Evolutionary conservation across 2,329 filamentous ascomycete species (phyloP).

Genomic region (Raffaelea deltoideospora): DNA sequence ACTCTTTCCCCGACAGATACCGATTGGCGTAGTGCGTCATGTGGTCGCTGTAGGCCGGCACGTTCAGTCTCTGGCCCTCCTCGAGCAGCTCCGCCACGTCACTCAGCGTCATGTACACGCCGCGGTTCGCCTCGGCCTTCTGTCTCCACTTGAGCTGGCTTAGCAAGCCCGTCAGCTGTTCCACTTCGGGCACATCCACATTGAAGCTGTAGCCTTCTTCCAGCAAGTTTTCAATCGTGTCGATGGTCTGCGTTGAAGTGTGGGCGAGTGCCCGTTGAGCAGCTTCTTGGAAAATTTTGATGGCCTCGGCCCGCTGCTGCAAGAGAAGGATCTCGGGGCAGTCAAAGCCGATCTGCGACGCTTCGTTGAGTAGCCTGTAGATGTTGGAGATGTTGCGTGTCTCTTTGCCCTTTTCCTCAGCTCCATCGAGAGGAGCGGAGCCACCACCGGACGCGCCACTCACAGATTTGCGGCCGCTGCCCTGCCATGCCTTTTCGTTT

Average conservation of each 20-base stretch:
- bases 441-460: conserved; percentile 33
- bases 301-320: conserved; percentile 70
- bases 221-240: conserved; percentile 78
- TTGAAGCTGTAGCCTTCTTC: conserved; percentile 82
- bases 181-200: conserved; percentile 79
- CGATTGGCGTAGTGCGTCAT: conserved; percentile 64
- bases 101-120: conserved; percentile 53
- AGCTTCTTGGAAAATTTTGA: conserved; percentile 69
- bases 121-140: conserved; percentile 50
- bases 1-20: conserved; percentile 60
- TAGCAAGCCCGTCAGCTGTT: conserved; percentile 62
- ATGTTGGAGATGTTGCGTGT: conserved; percentile 82
- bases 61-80: conserved; percentile 60
- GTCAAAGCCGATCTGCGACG: conserved; percentile 80
- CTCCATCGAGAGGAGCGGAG: conserved; percentile 21
- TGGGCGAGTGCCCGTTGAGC: conserved; percentile 57
- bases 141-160: conserved; percentile 84
- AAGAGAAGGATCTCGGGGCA: conserved; percentile 80
- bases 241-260: conserved; percentile 45
- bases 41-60: conserved; percentile 68
- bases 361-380: conserved; percentile 65
- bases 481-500: conserved; percentile 77
- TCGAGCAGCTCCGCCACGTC: conserved; percentile 69
- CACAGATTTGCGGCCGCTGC: conserved; percentile 22
- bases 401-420: conserved; percentile 73